phyloP scores from a whole-genome alignment of 2,329 filamentous ascomycete genomes.

The Cladosporium austrohemisphaericum region DNA sequence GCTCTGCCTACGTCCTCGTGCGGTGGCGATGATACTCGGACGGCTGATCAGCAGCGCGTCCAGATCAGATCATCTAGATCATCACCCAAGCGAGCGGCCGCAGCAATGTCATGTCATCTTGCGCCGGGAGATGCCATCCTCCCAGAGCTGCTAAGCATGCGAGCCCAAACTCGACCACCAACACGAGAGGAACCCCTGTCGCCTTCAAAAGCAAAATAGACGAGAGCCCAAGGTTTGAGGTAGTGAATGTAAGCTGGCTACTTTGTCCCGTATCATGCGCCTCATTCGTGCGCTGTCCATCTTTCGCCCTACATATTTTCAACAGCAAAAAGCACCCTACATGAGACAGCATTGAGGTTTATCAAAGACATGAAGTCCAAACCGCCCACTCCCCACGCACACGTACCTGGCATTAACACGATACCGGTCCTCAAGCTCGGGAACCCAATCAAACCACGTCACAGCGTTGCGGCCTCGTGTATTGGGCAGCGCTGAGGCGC shows the following conservation, averaged over 20 bases:
- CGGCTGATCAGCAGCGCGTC: not conserved
- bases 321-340: no score
- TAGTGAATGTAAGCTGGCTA: not conserved
- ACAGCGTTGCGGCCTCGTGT: conserved; percentile 9
- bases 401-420: conserved; percentile 15
- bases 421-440: not conserved
- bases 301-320: no score
- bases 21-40: no score
- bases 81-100: not conserved
- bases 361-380: conserved; percentile 15
- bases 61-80: not conserved
- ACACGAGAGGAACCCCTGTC: conserved; percentile 11
- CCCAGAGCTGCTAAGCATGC: conserved; percentile 1
- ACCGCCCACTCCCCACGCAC: conserved; percentile 7
- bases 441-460: conserved; percentile 15
- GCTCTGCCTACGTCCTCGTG: not conserved
- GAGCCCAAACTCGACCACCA: conserved; percentile 4
- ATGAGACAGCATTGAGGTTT: no score
- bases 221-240: not conserved
- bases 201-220: not conserved
- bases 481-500: conserved; percentile 12
- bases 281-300: not conserved
- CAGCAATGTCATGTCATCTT: conserved; percentile 13
- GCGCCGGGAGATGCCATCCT: conserved; percentile 8
- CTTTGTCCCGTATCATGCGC: no score